A percentile compares a stretch with the other conserved stretches of the same genome.
Conservation (phyloP, 2,329 filamentous ascomycete species). For the Acrodontium crateriforme region DNA sequence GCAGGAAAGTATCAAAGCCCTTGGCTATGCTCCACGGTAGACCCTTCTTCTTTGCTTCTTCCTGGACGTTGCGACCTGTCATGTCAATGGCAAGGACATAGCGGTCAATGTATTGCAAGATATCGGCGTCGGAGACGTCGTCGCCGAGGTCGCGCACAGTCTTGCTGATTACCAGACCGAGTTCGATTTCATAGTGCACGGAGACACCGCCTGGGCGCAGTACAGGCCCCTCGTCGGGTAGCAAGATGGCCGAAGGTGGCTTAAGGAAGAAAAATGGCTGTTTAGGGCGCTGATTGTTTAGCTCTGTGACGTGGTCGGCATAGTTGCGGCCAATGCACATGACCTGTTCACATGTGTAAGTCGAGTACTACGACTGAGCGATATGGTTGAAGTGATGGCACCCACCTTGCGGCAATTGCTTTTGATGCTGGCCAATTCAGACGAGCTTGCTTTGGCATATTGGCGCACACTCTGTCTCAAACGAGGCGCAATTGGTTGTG, state of each 20-base stretch:
- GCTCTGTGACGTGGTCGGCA: slow-evolving; percentile 87
- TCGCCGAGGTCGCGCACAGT: slow-evolving; percentile 55
- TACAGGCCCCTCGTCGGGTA: slow-evolving; percentile 64
- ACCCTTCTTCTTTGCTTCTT: slow-evolving; percentile 93
- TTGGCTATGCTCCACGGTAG: slow-evolving; percentile 94
- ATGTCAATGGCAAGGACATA: slow-evolving; percentile 93
- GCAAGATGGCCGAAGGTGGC: slow-evolving; percentile 72
- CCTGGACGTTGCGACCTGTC: slow-evolving; percentile 89
- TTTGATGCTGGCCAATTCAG: too few species aligned
- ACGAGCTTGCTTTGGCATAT: too few species aligned
- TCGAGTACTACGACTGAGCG: neutral
- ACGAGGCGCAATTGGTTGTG: too few species aligned
- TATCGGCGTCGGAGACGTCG: slow-evolving; percentile 58
- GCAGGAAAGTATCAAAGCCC: slow-evolving; percentile 95
- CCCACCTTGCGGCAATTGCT: slow-evolving; percentile 35
- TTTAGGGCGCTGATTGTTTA: slow-evolving; percentile 75
- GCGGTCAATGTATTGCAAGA: slow-evolving; percentile 68
- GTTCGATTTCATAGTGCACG: slow-evolving; percentile 89
- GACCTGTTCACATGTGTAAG: slow-evolving; percentile 37
- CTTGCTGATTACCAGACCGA: slow-evolving; percentile 80
- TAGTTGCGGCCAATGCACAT: slow-evolving; percentile 96
- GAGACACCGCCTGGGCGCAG: slow-evolving; percentile 70
- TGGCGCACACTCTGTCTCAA: too few species aligned
- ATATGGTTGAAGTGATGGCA: neutral
- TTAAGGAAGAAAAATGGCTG: slow-evolving; percentile 99